Evolutionary conservation across 805 yeast species (phyloP), one percentile per base, ranked within the genome.

Genomic region (Candida jianshihensis): DNA sequence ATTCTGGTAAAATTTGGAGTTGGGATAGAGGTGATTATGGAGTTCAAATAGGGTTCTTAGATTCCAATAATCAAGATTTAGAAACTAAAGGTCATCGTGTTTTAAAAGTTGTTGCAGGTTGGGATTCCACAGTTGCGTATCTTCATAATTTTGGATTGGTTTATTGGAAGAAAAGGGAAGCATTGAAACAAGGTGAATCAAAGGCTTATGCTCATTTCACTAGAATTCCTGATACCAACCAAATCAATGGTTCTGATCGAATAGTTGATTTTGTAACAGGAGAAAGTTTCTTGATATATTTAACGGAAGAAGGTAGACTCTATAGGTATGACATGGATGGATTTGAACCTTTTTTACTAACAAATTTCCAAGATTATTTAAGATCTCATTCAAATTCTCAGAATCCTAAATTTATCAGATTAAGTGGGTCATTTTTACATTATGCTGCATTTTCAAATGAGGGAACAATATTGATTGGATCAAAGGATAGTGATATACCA

Each of bases 1-100:
- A 64, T 11, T 32, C 56, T 1, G 67, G 71, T 18, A 49, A 60
- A 5, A 40, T 82, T 1, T 79, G 75, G 68, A 64, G 75, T 1
- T 81, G 89, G 89, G 88, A 81, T 52, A 54, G 57, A 7, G 47
- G 57, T 1, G 48, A 46, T 9, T 51, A 48, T 34, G 86, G 81
- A 0, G 64, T 75, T 5, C 49, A 47, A 34, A 41, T 79, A 22
- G 48, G 36, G 4, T 72, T 78, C 39, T 56, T 58, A 1, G 58
- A 58, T 8, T 47, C 31, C 2, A 19, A 31, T 1, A 41, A 37
- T 8, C n/a, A 9, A 4, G 37, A 49, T 34, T 15, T 77, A 37
- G 57, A 60, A 0, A 26, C 30, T 5, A 40, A 46, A 3, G 43
- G 48, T 1, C 51, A 58, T 22, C 62, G 64, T 10, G 64, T 73